Conservation (phyloP, 441 rosid genomes). For the Dalechampia spathulata region DNA sequence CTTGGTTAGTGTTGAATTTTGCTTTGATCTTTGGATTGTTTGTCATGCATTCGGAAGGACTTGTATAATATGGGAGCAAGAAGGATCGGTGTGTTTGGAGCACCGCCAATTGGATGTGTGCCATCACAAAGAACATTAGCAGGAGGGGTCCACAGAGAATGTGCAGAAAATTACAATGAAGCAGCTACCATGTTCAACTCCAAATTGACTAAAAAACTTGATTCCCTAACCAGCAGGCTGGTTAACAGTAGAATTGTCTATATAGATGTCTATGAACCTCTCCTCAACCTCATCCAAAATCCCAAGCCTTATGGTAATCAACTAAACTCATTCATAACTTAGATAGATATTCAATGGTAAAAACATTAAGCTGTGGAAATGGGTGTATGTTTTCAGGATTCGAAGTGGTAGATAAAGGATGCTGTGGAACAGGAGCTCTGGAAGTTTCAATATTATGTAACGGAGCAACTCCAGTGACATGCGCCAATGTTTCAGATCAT, state of each 20-base stretch:
- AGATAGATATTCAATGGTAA: no score
- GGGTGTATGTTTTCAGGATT: conserved; percentile 25
- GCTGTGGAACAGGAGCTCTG: conserved; percentile 43
- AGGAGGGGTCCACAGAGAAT: conserved; percentile 44
- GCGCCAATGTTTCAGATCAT: conserved; percentile 25
- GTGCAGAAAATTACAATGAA: conserved; percentile 37
- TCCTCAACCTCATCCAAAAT: conserved; percentile 37
- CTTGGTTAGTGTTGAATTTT: no score
- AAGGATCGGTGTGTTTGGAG: conserved; percentile 49
- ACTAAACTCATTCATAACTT: background rate
- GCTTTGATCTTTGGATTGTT: background rate
- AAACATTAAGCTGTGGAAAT: no score
- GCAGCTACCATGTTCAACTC: conserved; percentile 54
- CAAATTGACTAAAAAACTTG: conserved; percentile 34
- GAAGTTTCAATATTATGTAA: conserved; percentile 40
- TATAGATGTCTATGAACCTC: conserved; percentile 46
- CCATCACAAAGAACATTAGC: conserved; percentile 62
- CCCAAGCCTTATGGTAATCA: conserved; percentile 44
- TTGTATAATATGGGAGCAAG: conserved; percentile 54
- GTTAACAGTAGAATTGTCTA: conserved; percentile 35
- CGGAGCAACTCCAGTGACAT: conserved; percentile 12
- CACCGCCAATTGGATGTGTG: conserved; percentile 73
- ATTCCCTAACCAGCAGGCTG: conserved; percentile 23
- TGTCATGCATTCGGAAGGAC: conserved; percentile 23
- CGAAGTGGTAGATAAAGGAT: conserved; percentile 23